Evolutionary conservation across 257 asterid species (phyloP), one percentile per base, ranked within the genome.

Genomic region (Dorcoceras hygrometricum): DNA sequence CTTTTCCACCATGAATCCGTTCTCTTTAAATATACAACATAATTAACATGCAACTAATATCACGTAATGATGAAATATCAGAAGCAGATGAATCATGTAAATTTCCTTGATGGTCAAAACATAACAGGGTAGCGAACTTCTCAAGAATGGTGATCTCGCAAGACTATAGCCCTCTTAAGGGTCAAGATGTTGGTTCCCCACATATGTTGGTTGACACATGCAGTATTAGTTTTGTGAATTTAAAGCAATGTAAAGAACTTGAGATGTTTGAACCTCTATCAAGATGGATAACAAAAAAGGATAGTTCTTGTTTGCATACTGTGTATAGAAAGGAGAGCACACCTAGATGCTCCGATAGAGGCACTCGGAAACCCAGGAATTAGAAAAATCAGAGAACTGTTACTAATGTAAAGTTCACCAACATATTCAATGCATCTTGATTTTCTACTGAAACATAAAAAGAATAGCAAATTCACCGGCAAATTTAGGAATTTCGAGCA

Each of bases 1-100:
- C 60, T 79, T 46, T 71, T 62, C 66, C 68, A 62, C 18, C 27
- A 46, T 57, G 18, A 74, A 36, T 48, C 61, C 31, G 70, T 73
- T 61, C 76, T 73, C 65, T 59, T 29, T 46, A 16, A 63, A 58
- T 50, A 64, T 6, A 14, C 27, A 55, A 34, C 23, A 18, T 19
- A 28, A 5, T 32, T 18, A 2, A 54, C 18, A 32, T 20, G 3
- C 60, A 63, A 20, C 23, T 29, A 9, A 16, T 12, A 25, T 25
- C 23, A 43, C 57, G n/a, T 16, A 43, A 56, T 23, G 24, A 20
- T 11, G 24, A 34, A 24, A 12, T 8, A 29, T 31, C 16, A 51
- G 16, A 12, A 20, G 55, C 32, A 27, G 27, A 59, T 29, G 7
- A 20, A 31, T 27, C 63, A 23, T 6, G 63, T 25, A 32, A 5